phyloP scores from a whole-genome alignment of 257 asterid genomes.

The Solanum appendiculatum region DNA sequence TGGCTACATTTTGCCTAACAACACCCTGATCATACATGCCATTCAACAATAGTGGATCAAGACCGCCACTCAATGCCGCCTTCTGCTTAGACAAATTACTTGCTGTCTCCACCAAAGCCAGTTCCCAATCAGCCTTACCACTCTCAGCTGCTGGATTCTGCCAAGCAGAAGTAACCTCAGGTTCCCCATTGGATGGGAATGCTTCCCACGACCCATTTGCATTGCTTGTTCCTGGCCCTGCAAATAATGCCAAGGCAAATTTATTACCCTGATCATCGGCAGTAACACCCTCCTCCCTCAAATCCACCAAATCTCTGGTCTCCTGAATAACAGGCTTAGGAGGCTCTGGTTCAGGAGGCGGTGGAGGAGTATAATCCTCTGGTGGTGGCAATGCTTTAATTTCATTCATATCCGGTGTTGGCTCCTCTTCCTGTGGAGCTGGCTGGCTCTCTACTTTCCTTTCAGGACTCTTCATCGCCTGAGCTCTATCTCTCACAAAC shows the following conservation, averaged over 20 bases:
- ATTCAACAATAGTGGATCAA: slow-evolving; percentile 61
- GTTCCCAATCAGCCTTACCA: slow-evolving; percentile 82
- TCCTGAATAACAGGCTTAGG: slow-evolving; percentile 33
- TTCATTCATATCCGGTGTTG: slow-evolving; percentile 39
- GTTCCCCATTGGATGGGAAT: slow-evolving; percentile 41
- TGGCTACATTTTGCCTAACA: slow-evolving; percentile 57
- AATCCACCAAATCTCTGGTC: slow-evolving; percentile 54
- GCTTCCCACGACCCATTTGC: slow-evolving; percentile 74
- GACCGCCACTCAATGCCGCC: slow-evolving; percentile 69
- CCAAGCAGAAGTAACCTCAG: slow-evolving; percentile 73
- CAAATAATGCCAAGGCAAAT: slow-evolving; percentile 67
- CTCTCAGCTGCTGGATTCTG: slow-evolving; percentile 76
- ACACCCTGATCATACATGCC: slow-evolving; percentile 85
- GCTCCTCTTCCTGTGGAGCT: slow-evolving; percentile 30
- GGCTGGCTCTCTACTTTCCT: slow-evolving; percentile 31
- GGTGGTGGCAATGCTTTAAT: slow-evolving; percentile 53
- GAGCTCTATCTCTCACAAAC: slow-evolving; percentile 63
- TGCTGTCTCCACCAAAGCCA: slow-evolving; percentile 70
- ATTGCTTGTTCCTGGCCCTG: slow-evolving; percentile 38
- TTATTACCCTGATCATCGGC: slow-evolving; percentile 84
- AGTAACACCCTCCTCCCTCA: slow-evolving; percentile 61
- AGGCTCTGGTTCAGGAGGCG: slow-evolving; percentile 52
- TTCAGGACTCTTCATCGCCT: slow-evolving; percentile 46
- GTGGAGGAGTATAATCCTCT: slow-evolving; percentile 38
- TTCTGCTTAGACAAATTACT: slow-evolving; percentile 63